Percentiles rank a stretch among this genome's conserved stretches.
Conservation (phyloP, 2,329 filamentous ascomycete genomes). For the Coniochaeta prunicola region DNA sequence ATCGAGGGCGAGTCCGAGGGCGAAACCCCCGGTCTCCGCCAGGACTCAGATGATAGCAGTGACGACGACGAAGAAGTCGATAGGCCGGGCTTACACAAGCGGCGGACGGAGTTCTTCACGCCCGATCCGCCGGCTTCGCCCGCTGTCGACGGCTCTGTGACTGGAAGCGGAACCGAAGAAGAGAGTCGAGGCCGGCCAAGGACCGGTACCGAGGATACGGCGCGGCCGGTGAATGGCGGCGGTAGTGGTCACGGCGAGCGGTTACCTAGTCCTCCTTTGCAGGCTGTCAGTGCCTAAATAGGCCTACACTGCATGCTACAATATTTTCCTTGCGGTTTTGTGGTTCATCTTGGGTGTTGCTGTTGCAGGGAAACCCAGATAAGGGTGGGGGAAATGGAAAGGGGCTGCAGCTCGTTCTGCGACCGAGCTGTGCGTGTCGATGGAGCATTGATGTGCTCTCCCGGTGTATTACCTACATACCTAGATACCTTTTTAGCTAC, state of each 20-base stretch:
- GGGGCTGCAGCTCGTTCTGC: background rate
- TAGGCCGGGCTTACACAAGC: slow-evolving; percentile 14
- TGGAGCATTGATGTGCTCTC: background rate
- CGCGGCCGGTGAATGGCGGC: slow-evolving; percentile 8
- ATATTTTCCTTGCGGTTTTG: background rate
- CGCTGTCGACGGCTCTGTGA: slow-evolving; percentile 6
- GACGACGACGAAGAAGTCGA: slow-evolving; percentile 15
- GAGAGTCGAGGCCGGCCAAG: slow-evolving; percentile 8
- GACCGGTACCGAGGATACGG: background rate
- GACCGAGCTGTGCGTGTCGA: background rate
- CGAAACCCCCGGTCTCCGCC: slow-evolving; percentile 10
- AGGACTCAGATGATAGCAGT: slow-evolving; percentile 6
- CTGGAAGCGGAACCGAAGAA: slow-evolving; percentile 14
- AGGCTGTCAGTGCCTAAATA: slow-evolving; percentile 24
- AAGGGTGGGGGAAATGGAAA: background rate
- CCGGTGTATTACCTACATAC: background rate
- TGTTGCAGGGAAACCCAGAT: background rate
- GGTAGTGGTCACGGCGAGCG: slow-evolving; percentile 13
- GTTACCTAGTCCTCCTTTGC: slow-evolving; percentile 24
- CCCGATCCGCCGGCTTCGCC: slow-evolving; percentile 31
- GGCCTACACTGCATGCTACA: background rate
- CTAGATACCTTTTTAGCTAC: background rate
- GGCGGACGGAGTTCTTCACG: slow-evolving; percentile 30
- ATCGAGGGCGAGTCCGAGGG: slow-evolving; percentile 33
- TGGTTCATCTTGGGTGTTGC: background rate